A percentile compares a stretch with the other conserved stretches of the same genome.
These are phyloP conservation scores for Truncatella angustata DNA, from an alignment of 2,329 filamentous ascomycete species.

Conservation along the genomic window DNA sequence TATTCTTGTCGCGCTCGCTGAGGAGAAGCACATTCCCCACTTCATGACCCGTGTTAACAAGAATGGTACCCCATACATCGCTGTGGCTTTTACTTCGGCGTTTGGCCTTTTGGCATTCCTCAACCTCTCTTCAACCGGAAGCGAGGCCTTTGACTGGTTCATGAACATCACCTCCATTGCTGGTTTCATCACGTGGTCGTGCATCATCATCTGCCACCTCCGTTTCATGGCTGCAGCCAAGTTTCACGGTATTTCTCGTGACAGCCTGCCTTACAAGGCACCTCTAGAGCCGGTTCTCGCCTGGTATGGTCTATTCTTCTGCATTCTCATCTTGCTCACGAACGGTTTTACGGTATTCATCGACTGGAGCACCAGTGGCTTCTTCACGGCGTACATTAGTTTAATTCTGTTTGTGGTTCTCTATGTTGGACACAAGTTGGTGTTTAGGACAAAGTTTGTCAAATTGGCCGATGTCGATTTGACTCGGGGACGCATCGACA, in stretches of 20 bases:
- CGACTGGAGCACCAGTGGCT: conserved; percentile 56
- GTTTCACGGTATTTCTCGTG: conserved; percentile 55
- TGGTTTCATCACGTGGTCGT: conserved; percentile 69
- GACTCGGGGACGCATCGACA: conserved; percentile 20
- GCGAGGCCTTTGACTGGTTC: conserved; percentile 68
- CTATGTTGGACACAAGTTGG: conserved; percentile 59
- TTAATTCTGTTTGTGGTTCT: conserved; percentile 61
- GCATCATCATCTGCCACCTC: conserved; percentile 63
- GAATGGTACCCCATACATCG: conserved; percentile 60
- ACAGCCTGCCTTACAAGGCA: conserved; percentile 58
- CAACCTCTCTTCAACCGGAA: conserved; percentile 58
- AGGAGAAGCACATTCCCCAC: conserved; percentile 60
- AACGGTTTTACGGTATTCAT: conserved; percentile 71
- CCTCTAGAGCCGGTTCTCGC: conserved; percentile 63
- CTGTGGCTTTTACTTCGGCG: conserved; percentile 54
- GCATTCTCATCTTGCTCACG: conserved; percentile 61
- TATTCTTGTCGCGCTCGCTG: conserved; percentile 64
- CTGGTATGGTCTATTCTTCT: conserved; percentile 66
- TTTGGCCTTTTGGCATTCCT: conserved; percentile 67
- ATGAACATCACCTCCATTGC: conserved; percentile 69
- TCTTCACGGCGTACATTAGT: conserved; percentile 65
- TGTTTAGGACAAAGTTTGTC: conserved; percentile 25
- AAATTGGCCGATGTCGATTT: conserved; percentile 26
- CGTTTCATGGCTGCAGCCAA: conserved; percentile 62
- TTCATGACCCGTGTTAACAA: conserved; percentile 59